Evolutionary conservation across 495 filamentous ascomycete species (phyloP).

Genomic region (Wilcoxina mikolae): DNA sequence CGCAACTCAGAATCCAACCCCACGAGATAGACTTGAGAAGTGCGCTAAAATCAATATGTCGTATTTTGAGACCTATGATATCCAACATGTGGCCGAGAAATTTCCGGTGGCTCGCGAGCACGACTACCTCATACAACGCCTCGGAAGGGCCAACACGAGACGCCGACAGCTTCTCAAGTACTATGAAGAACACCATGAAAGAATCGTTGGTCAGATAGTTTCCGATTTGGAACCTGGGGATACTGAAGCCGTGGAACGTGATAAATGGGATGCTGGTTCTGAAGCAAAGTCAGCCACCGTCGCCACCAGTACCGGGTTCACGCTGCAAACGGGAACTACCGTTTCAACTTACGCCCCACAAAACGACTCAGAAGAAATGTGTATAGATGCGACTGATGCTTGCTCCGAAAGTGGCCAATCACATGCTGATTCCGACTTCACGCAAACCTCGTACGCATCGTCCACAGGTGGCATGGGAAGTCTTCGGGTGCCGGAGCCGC

Average conservation of each 20-base stretch:
- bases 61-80: slow-evolving; percentile 29
- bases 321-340: slow-evolving; percentile 11
- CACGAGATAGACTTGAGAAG: slow-evolving; percentile 23
- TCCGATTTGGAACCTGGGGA: background rate
- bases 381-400: background rate
- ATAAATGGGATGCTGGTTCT: background rate
- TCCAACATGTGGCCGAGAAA: slow-evolving; percentile 15
- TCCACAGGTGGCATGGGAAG: background rate
- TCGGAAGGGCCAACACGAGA: slow-evolving; percentile 30
- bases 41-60: slow-evolving; percentile 27
- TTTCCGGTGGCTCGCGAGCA: background rate
- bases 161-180: slow-evolving; percentile 22
- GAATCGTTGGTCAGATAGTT: slow-evolving; percentile 4
- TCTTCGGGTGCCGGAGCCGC: slow-evolving; percentile 12
- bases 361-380: background rate
- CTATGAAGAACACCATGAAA: slow-evolving; percentile 16
- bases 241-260: background rate
- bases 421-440: too few relatives aligned
- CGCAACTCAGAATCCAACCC: slow-evolving; percentile 28
- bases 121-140: slow-evolving; percentile 20
- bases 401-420: slow-evolving; percentile 6
- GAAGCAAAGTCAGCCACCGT: background rate
- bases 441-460: slow-evolving; percentile 15
- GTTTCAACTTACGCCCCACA: slow-evolving; percentile 12
- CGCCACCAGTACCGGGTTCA: too few relatives aligned